A percentile compares a stretch with the other conserved stretches of the same genome.
Evolutionary conservation across 1,284 basidiomycete species (phyloP).

Genomic region (Leccinum glutinopallens): DNA sequence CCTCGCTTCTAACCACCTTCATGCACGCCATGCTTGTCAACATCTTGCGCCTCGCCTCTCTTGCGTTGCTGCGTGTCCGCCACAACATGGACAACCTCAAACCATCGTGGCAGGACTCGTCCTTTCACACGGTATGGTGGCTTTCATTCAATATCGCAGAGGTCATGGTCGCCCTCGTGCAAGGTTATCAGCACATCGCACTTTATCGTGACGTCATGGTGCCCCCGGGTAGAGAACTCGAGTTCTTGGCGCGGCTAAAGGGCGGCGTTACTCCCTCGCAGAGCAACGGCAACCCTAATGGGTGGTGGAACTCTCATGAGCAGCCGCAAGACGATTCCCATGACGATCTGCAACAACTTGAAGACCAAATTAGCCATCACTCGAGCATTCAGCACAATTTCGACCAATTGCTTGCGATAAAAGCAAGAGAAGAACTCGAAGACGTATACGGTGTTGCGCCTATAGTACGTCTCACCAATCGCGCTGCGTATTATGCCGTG

Average conservation of each 20-base stretch:
- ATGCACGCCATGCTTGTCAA: constrained; percentile 53
- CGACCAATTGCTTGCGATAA: constrained; percentile 60
- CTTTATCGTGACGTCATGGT: constrained; percentile 70
- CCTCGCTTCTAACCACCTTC: constrained; percentile 50
- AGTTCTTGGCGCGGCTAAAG: constrained; percentile 35
- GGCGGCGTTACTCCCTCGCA: constrained; percentile 14
- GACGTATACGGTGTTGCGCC: constrained; percentile 72
- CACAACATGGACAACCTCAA: constrained; percentile 44
- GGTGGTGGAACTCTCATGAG: constrained; percentile 23
- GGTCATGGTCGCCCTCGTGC: constrained; percentile 58
- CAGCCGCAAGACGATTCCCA: constrained; percentile 22
- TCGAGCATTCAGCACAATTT: constrained; percentile 61
- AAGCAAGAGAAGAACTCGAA: constrained; percentile 71
- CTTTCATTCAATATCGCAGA: constrained; percentile 69
- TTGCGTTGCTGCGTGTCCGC: constrained; percentile 56
- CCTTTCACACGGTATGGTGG: constrained; percentile 74
- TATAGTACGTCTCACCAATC: constrained; percentile 46
- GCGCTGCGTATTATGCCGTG: not conserved
- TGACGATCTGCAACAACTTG: constrained; percentile 24
- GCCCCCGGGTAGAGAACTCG: constrained; percentile 39
- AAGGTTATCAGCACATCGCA: constrained; percentile 67
- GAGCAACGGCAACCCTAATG: constrained; percentile 14
- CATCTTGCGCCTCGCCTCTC: constrained; percentile 53
- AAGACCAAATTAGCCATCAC: constrained; percentile 22
- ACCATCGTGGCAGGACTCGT: constrained; percentile 57